A percentile compares a stretch with the other conserved stretches of the same genome.
phyloP scores from a whole-genome alignment of 495 filamentous ascomycete species.

The Rhizodiscina lignyota region DNA sequence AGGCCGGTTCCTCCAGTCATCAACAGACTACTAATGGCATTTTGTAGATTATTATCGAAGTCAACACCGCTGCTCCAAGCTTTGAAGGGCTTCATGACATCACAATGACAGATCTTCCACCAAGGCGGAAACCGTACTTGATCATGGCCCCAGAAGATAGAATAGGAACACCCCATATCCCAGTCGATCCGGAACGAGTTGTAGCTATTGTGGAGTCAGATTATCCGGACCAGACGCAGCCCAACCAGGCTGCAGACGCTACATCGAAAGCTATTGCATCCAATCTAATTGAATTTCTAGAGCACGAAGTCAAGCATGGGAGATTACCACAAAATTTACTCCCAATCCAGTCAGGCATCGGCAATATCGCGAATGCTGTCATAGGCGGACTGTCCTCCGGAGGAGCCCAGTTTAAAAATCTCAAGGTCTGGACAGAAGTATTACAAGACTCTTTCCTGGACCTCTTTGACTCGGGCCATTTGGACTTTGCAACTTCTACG shows the following conservation, averaged over 20 bases:
- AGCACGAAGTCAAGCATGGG: slow-evolving; percentile 62
- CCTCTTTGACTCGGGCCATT: slow-evolving; percentile 76
- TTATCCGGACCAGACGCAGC: slow-evolving; percentile 66
- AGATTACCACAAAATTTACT: slow-evolving; percentile 64
- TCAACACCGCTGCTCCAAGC: slow-evolving; percentile 72
- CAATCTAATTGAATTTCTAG: slow-evolving; percentile 75
- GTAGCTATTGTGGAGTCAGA: slow-evolving; percentile 74
- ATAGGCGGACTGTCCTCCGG: slow-evolving; percentile 58
- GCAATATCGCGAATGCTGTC: slow-evolving; percentile 90
- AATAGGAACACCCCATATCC: slow-evolving; percentile 70
- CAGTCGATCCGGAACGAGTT: slow-evolving; percentile 78
- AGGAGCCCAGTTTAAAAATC: slow-evolving; percentile 65
- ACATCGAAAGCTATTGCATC: slow-evolving; percentile 53
- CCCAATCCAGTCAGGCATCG: slow-evolving; percentile 78
- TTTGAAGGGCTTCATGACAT: slow-evolving; percentile 89
- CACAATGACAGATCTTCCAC: slow-evolving; percentile 69
- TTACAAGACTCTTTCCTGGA: slow-evolving; percentile 90
- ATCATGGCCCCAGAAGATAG: slow-evolving; percentile 66
- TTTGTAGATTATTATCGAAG: slow-evolving; percentile 66
- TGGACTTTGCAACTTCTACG: slow-evolving; percentile 85
- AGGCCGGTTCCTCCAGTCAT: neutral
- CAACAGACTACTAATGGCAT: neutral
- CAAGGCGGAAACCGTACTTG: slow-evolving; percentile 67
- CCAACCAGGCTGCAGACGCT: slow-evolving; percentile 62
- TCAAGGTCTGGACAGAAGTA: slow-evolving; percentile 89